phyloP scores from a whole-genome alignment of 2,329 filamentous ascomycete species.

The Knoxdaviesia capensis region DNA sequence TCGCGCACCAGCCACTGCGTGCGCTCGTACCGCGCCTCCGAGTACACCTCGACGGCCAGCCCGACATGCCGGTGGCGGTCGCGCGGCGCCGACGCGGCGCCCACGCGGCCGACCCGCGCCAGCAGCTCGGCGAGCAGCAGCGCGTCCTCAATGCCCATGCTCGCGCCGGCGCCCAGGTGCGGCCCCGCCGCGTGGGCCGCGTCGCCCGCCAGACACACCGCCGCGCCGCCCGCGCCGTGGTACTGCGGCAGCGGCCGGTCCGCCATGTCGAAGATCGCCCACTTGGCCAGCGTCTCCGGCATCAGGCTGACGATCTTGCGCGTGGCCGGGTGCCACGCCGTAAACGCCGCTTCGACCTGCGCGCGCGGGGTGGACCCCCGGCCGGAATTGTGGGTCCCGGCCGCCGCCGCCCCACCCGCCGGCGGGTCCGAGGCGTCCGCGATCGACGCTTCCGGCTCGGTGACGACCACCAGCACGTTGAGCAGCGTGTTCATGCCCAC shows the following conservation, averaged over 20 bases:
- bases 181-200: slow-evolving; percentile 10
- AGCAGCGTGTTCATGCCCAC: slow-evolving; percentile 34
- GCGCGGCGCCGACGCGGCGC: not conserved
- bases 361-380: too few species aligned
- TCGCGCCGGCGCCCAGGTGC: slow-evolving; percentile 9
- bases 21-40: slow-evolving; percentile 10
- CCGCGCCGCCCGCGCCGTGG: slow-evolving; percentile 6
- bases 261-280: slow-evolving; percentile 6
- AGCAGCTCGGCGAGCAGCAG: slow-evolving; percentile 1
- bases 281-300: slow-evolving; percentile 21
- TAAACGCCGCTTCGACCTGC: not conserved
- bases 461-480: slow-evolving; percentile 31
- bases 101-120: not conserved
- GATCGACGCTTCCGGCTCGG: slow-evolving; percentile 17
- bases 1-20: slow-evolving; percentile 12
- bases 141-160: slow-evolving; percentile 11
- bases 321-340: slow-evolving; percentile 7
- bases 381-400: too few species aligned
- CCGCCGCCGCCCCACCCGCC: too few species aligned
- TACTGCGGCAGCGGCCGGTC: slow-evolving; percentile 5
- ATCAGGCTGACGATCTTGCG: slow-evolving; percentile 20
- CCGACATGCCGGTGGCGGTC: not conserved
- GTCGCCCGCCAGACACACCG: slow-evolving; percentile 9
- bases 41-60: slow-evolving; percentile 10
- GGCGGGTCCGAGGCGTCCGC: slow-evolving; percentile 3